phyloP scores from a whole-genome alignment of 2,329 filamentous ascomycete species.

The Erysiphe pulchra region DNA sequence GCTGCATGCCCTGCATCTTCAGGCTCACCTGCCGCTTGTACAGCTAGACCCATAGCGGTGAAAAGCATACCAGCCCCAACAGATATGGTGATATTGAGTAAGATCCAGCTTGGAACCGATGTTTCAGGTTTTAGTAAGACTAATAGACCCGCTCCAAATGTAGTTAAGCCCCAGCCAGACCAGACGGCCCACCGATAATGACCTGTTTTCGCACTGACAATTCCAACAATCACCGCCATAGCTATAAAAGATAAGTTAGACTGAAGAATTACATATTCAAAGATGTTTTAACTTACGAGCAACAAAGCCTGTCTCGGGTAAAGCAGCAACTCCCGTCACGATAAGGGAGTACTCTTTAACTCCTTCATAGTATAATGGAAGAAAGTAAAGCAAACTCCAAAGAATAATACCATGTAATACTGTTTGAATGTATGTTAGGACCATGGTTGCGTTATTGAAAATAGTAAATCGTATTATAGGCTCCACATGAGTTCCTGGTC shows the following conservation, averaged over 20 bases:
- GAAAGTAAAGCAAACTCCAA: constrained; percentile 28
- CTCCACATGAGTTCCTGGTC: constrained; percentile 7
- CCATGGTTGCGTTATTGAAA: constrained; percentile 22
- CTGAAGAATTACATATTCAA: no score
- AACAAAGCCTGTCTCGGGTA: constrained; percentile 36
- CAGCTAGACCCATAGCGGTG: constrained; percentile 32
- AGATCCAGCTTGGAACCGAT: constrained; percentile 27
- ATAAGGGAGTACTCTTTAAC: constrained; percentile 28
- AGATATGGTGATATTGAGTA: constrained; percentile 32
- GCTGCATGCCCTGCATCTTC: constrained; percentile 32
- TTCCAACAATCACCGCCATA: constrained; percentile 27
- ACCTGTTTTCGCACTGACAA: constrained; percentile 27
- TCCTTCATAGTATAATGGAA: constrained; percentile 24
- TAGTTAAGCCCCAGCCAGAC: constrained; percentile 32
- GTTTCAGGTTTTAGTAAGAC: constrained; percentile 23
- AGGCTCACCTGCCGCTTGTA: constrained; percentile 32
- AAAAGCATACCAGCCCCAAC: constrained; percentile 39
- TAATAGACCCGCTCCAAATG: constrained; percentile 29
- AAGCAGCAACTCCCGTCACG: constrained; percentile 26
- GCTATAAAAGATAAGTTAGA: constrained; percentile 30
- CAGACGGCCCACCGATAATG: constrained; percentile 29
- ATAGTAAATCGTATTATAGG: constrained; percentile 18
- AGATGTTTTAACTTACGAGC: constrained; percentile 16
- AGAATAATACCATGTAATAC: constrained; percentile 30
- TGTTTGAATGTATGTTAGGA: constrained; percentile 24